Evolutionary conservation across 257 asterid genomes (phyloP).

Genomic region (Primulina tabacum): DNA sequence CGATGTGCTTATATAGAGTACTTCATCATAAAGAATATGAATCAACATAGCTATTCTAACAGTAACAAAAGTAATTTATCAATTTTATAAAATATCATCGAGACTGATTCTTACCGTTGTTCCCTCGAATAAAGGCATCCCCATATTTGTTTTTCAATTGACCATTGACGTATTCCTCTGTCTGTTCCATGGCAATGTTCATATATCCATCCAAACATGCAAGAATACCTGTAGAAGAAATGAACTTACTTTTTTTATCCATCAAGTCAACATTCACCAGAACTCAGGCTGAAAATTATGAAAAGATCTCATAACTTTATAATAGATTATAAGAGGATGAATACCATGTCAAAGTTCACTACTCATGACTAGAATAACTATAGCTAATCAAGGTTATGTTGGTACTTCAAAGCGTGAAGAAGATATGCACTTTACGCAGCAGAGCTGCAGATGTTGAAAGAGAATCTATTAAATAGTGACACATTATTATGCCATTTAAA

Average conservation of each 20-base stretch:
- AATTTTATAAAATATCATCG: not conserved
- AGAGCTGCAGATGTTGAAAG: not conserved
- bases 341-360: not conserved
- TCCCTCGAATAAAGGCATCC: slow-evolving; percentile 96
- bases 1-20: slow-evolving; percentile 92
- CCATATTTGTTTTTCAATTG: slow-evolving; percentile 95
- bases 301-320: not conserved
- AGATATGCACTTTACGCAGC: not conserved
- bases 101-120: slow-evolving; percentile 58
- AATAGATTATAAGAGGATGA: not conserved
- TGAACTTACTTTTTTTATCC: not conserved
- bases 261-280: not conserved
- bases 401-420: not conserved
- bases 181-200: slow-evolving; percentile 99
- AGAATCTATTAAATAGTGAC: not conserved
- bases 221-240: slow-evolving; percentile 58
- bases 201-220: slow-evolving; percentile 97
- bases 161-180: slow-evolving; percentile 97
- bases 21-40: slow-evolving; percentile 41
- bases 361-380: not conserved
- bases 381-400: not conserved
- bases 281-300: not conserved
- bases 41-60: slow-evolving; percentile 3
- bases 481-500: not conserved
- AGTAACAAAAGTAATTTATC: not conserved